phyloP scores from a whole-genome alignment of 2,329 filamentous ascomycete genomes.

The Colletotrichum salicis region DNA sequence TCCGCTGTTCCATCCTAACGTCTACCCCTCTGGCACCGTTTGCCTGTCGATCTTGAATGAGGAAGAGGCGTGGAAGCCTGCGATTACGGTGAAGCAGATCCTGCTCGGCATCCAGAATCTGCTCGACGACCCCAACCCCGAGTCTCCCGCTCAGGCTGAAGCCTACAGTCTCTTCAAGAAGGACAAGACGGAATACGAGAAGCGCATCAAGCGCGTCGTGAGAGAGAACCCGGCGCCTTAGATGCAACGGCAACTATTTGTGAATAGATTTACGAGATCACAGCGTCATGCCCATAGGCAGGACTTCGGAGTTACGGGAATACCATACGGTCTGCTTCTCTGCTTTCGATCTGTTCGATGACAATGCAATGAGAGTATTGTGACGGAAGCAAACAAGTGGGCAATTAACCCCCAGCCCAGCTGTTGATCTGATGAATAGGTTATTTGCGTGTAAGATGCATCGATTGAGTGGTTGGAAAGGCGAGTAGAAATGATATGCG shows the following conservation, averaged over 20 bases:
- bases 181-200: conserved; percentile 87
- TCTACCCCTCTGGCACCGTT: conserved; percentile 97
- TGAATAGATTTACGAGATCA: conserved; percentile 17
- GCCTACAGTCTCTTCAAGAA: conserved; percentile 98
- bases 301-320: conserved; percentile 32
- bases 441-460: neutral
- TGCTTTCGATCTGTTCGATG: conserved; percentile 25
- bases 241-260: conserved; percentile 32
- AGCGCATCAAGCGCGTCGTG: conserved; percentile 85
- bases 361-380: conserved; percentile 9
- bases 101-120: conserved; percentile 95
- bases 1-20: conserved; percentile 97
- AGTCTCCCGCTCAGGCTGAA: conserved; percentile 95
- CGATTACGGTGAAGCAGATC: conserved; percentile 98
- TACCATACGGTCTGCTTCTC: conserved; percentile 36
- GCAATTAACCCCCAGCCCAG: neutral
- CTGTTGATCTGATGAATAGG: neutral
- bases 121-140: conserved; percentile 95
- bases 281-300: conserved; percentile 17
- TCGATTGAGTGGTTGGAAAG: neutral
- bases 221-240: conserved; percentile 86
- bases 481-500: neutral
- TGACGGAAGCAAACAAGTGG: neutral
- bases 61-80: conserved; percentile 98
- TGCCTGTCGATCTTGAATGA: conserved; percentile 98